Conservation (phyloP, 768 basidiomycete genomes). For the button mushroom (Agaricus bisporus) region DNA sequence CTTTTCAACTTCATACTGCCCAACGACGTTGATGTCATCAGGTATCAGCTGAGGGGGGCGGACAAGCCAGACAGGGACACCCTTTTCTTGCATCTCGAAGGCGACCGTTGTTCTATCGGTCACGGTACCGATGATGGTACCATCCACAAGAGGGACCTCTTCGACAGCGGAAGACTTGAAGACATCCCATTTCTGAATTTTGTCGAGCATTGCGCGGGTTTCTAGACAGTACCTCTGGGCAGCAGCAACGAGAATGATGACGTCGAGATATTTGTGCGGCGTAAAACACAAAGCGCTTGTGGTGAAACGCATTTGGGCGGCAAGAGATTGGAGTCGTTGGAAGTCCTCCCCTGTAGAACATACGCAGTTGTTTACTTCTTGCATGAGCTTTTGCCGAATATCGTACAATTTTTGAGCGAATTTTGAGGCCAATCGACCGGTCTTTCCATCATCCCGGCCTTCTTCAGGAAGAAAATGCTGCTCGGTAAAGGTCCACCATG, state of each 20-base stretch:
- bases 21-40: background rate
- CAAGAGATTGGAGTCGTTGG: background rate
- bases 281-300: background rate
- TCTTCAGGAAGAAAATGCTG: background rate
- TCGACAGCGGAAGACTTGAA: background rate
- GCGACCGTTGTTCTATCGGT: background rate
- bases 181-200: background rate
- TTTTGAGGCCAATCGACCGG: background rate
- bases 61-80: background rate
- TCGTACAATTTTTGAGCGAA: background rate
- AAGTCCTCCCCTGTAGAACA: background rate
- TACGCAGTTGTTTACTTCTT: background rate
- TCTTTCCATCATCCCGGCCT: background rate
- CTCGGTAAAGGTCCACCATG: background rate
- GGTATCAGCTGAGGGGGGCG: background rate
- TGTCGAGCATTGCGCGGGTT: background rate
- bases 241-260: background rate
- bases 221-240: background rate
- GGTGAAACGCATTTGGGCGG: background rate
- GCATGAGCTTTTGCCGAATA: background rate
- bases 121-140: background rate
- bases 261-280: background rate
- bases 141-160: background rate
- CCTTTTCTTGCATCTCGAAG: background rate
- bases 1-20: background rate